Evolutionary conservation across 2,329 filamentous ascomycete genomes (phyloP), one percentile per base, ranked within the genome.

Genomic region (Fusarium armeniacum): DNA sequence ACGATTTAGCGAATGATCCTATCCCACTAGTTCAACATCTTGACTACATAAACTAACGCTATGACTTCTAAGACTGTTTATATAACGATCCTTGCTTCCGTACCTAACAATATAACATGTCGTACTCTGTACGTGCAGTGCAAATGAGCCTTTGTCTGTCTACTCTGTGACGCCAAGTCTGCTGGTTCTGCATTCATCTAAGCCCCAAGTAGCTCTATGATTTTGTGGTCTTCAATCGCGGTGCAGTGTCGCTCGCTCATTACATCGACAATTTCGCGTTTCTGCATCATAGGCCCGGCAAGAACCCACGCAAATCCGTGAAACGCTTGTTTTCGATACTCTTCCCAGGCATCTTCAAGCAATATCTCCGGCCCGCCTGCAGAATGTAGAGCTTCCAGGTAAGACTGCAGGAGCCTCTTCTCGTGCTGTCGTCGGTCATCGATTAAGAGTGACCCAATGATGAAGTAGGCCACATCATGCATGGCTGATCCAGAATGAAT

Each of bases 271-370:
- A 60, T 38, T 12, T 70, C 56, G 12, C 46, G 52, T 16, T 28
- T 56, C 20, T 70, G 68, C 59, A 71, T 70, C 53, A 70, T 58
- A 2, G 68, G 54, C 1, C 54, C 47, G 16, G 58, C 54, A 5
- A 71, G 60, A 11, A 35, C 20, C 67, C 67, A 71, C 1, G 53
- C 47, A 22, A 71, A 69, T 8, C 67, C 64, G n/a, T 71, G 47
- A 2, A 71, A 57, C 3, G 30, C 20, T 10, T 71, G 54, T n/a
- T 22, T 58, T 16, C 52, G 22, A 15, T 69, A 69, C 30, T 71
- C 69, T 6, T 43, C 54, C 60, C 57, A 71, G 11, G 62, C 11
- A 3, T 51, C 46, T 7, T 63, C 46, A 2, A 41, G 16, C 0
- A 30, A 9, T 6, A 60, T 43, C 15, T 52, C 38, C 0, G 55